Base-by-base conservation (phyloP, 225 moss, liverwort and hornwort genomes). In the Sphagnum tenellum region DNA sequence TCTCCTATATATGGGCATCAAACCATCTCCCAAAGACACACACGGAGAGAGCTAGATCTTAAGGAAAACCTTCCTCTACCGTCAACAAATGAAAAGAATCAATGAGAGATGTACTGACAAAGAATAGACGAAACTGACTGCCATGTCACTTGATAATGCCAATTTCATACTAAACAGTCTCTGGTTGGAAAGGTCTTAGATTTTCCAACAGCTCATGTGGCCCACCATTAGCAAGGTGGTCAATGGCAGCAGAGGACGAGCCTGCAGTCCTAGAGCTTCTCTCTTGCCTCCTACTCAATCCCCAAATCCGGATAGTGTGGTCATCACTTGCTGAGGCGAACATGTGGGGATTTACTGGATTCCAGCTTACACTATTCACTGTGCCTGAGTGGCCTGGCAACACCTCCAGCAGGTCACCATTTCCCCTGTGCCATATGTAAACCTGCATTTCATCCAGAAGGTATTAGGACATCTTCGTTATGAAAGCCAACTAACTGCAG, bases 311-410 rank as follows among this genome's bases (percentile, higher is more conserved):
- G 75, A 98, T 89, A 12, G 96, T 93, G 73, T 98, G 96, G 66
- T 98, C 96, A 71, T 98, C 96, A 61, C 96, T 96, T 75, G 96
- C 96, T 74, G 96, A 96, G 59, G 96, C 96, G 73, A 98, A 98
- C 96, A 98, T 98, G 82, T 93, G 90, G 57, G 96, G 96, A 76
- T 98, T 98, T 73, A 88, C 80, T 59, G 96, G 96, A 67, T 98
- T 98, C 96, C 96, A 98, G 84, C 96, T 98, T 68, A 98, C 93
- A 73, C 90, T 92, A 67, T 98, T 98, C 72, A 98, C 96, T 60
- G 93, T 93, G 81, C 96, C 96, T 66, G 93, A 90, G 78, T 98
- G 96, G 66, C 96, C 93, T 68, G 90, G 85, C 67, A 98, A 77
- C 66, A 90, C 82, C 78, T 90, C 89, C 67, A 98, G 85, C 72